Conservation (phyloP, 2,329 filamentous ascomycete genomes). For the Knoxdaviesia capensis region DNA sequence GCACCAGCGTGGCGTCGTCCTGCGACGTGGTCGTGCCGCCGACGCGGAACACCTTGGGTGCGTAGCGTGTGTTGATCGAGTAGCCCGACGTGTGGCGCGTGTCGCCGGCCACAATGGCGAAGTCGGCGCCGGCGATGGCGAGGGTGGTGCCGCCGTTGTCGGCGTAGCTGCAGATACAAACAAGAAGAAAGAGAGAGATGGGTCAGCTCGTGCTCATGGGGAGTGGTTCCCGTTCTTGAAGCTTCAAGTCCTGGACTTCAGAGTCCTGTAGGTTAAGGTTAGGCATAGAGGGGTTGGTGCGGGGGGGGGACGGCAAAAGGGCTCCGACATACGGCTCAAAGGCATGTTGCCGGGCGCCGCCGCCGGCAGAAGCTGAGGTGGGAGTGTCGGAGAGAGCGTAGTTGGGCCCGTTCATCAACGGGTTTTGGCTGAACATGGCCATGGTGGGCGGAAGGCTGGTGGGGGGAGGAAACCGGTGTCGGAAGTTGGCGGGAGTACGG, state of each 20-base stretch:
- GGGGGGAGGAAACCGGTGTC: slow-evolving; percentile 3
- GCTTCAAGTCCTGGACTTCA: neutral
- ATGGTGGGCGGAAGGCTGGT: slow-evolving; percentile 17
- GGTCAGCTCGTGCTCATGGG: slow-evolving; percentile 2
- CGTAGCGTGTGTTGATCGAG: slow-evolving; percentile 95
- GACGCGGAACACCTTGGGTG: slow-evolving; percentile 93
- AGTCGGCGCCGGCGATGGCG: slow-evolving; percentile 83
- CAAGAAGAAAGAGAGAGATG: slow-evolving; percentile 2
- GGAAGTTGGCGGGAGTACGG: neutral
- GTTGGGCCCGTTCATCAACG: slow-evolving; percentile 46
- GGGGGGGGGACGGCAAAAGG: neutral
- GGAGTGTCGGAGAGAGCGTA: slow-evolving; percentile 47
- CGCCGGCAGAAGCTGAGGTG: slow-evolving; percentile 20
- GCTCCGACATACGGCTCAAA: slow-evolving; percentile 64
- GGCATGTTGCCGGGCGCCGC: slow-evolving; percentile 49
- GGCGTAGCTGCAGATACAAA: slow-evolving; percentile 48
- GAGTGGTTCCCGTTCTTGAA: neutral
- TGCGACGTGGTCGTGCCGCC: slow-evolving; percentile 77
- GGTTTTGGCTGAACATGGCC: slow-evolving; percentile 54
- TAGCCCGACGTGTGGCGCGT: slow-evolving; percentile 90
- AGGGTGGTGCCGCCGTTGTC: slow-evolving; percentile 96
- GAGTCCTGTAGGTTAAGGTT: too few relatives aligned
- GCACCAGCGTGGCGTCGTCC: slow-evolving; percentile 65
- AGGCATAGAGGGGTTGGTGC: too few relatives aligned
- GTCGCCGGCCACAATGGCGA: slow-evolving; percentile 92